Conservation (phyloP, 495 filamentous ascomycete genomes). For the Neurospora sp. region DNA sequence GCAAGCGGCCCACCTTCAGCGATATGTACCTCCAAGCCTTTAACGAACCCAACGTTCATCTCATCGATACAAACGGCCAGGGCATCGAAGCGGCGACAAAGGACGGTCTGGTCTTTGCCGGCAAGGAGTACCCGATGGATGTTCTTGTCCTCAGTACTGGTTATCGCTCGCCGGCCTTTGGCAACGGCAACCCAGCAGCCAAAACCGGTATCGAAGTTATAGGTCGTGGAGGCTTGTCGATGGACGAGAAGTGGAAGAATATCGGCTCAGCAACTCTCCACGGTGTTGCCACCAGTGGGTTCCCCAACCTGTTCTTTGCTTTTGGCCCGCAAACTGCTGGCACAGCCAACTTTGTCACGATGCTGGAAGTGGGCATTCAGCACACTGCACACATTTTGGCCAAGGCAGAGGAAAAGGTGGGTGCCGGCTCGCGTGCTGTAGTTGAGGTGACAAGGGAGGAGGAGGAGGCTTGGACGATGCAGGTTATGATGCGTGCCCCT, state of each 20-base stretch:
- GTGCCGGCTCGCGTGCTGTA: constrained; percentile 13
- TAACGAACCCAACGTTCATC: constrained; percentile 35
- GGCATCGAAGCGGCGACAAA: constrained; percentile 32
- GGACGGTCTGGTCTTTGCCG: constrained; percentile 27
- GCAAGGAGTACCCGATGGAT: constrained; percentile 34
- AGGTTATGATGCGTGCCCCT: constrained; percentile 29
- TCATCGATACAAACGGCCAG: constrained; percentile 46
- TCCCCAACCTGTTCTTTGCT: constrained; percentile 46
- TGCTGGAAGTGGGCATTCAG: constrained; percentile 26
- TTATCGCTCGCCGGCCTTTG: constrained; percentile 25
- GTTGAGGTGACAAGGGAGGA: constrained; percentile 34
- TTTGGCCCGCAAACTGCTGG: constrained; percentile 29
- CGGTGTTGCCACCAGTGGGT: constrained; percentile 32
- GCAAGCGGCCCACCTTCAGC: constrained; percentile 38
- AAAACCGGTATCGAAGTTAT: constrained; percentile 29
- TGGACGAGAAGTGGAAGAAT: constrained; percentile 33
- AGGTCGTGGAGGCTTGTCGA: constrained; percentile 30
- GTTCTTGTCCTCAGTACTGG: constrained; percentile 41
- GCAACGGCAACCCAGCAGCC: constrained; percentile 20
- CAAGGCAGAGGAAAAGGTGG: constrained; percentile 26
- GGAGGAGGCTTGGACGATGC: constrained; percentile 37
- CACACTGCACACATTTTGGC: constrained; percentile 39
- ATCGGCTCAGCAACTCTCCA: constrained; percentile 35
- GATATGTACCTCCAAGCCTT: constrained; percentile 37
- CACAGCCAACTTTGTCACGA: constrained; percentile 32